A percentile compares a stretch with the other conserved stretches of the same genome.
These are phyloP conservation scores for Juncus inflexus DNA, from an alignment of 176 grass and related monocot species.

Conservation along the genomic window DNA sequence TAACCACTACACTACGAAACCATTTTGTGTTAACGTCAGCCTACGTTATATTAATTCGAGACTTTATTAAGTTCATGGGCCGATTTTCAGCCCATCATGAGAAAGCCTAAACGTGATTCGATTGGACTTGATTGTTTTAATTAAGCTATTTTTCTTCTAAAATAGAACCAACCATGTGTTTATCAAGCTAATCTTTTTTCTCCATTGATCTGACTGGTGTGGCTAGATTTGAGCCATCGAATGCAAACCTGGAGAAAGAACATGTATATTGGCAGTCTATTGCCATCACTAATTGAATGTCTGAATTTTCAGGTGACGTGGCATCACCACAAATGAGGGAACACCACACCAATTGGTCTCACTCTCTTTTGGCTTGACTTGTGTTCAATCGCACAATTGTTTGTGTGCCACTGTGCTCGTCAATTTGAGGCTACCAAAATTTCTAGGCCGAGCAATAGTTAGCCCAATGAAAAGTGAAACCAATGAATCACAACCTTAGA, in stretches of 20 bases:
- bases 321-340: neutral
- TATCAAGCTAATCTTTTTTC: neutral
- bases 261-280: neutral
- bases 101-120: too few relatives aligned
- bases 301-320: neutral
- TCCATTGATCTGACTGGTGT: constrained; percentile 1
- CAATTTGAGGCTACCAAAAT: neutral
- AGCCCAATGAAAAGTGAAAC: neutral
- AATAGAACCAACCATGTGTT: neutral
- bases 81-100: too few relatives aligned
- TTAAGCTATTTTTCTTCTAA: too few relatives aligned
- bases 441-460: too few relatives aligned
- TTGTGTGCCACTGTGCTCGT: constrained; percentile 10
- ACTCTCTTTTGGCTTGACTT: constrained; percentile 10
- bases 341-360: constrained; percentile 4
- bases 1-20: constrained; percentile 98
- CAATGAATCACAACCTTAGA: constrained; percentile 29
- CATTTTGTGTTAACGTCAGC: constrained; percentile 2
- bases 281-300: too few relatives aligned
- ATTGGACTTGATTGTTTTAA: too few relatives aligned
- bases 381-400: neutral
- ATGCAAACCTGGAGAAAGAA: neutral
- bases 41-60: too few relatives aligned
- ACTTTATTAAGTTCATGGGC: too few relatives aligned
- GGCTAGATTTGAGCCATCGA: neutral